Evolutionary conservation across 1,139 yeast species (phyloP).

Genomic region (Torulaspora pretoriensis): DNA sequence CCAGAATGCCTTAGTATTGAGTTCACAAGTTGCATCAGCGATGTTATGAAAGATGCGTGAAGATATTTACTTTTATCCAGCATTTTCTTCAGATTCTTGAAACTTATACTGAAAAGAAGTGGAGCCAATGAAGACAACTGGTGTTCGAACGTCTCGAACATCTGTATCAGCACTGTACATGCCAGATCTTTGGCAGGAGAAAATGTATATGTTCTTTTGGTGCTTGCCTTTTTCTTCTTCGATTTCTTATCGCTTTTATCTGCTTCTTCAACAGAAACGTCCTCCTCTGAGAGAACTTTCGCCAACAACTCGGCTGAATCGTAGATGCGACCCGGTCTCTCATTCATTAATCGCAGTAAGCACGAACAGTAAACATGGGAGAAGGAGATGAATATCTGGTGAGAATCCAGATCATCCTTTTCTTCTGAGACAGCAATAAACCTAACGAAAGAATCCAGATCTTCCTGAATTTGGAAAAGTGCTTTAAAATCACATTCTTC

Average conservation of each 20-base stretch:
- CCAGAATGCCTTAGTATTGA: conserved; percentile 24
- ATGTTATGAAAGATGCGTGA: conserved; percentile 29
- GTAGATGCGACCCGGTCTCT: conserved; percentile 25
- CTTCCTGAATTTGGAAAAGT: conserved; percentile 8
- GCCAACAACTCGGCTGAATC: conserved; percentile 30
- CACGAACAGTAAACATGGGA: conserved; percentile 26
- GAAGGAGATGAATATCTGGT: conserved; percentile 20
- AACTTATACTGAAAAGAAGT: conserved; percentile 26
- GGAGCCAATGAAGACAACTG: conserved; percentile 37
- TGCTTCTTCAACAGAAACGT: conserved; percentile 14
- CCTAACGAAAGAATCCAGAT: conserved; percentile 16
- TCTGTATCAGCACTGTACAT: conserved; percentile 21
- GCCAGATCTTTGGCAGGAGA: conserved; percentile 30
- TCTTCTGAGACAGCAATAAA: conserved; percentile 17
- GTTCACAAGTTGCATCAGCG: conserved; percentile 27
- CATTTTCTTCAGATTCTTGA: conserved; percentile 36
- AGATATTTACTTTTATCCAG: conserved; percentile 28
- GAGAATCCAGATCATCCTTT: conserved; percentile 19
- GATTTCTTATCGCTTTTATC: conserved; percentile 12
- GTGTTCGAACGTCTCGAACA: conserved; percentile 36
- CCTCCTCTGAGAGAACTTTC: conserved; percentile 30
- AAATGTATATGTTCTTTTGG: conserved; percentile 22
- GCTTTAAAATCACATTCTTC: conserved; percentile 4
- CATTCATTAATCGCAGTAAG: conserved; percentile 18
- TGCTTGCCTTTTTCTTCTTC: conserved; percentile 20